Base-by-base conservation (phyloP, 208 protist genomes). In the Blechomonas ayalai region DNA sequence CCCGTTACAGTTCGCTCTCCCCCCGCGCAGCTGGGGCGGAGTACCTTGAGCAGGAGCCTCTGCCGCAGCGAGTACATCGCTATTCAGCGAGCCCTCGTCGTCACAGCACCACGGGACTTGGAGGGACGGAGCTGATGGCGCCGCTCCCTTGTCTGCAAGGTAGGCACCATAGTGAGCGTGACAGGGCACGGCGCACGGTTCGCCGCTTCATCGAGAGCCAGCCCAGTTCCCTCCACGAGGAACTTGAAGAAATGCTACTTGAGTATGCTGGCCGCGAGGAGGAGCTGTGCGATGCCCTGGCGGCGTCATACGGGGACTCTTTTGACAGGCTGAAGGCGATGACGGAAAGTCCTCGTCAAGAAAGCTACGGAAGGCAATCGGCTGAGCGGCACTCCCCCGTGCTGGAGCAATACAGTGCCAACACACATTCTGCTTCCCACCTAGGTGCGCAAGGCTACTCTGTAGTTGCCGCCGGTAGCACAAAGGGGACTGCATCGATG, bases 41-140 rank as follows among this genome's bases (percentile, higher is more conserved):
- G 16, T 6, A 10, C 16, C 9, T 2, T 5, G 25, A 58, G 22
- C 15, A 33, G 29, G 51, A 49, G 40, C 28, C 39, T 4, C 16
- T 65, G 29, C 20, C 27, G 10, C 27, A 52, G 42, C 36, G 41
- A 12, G 49, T 55, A 25, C 46, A 39, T 27, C 49, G 49, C 41
- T 52, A 56, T 49, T 52, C 58, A 5, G 25, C 37, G 10, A 48
- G 39, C 31, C 52, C 52, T 4, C 37, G 24, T 16, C 58, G 58
- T 33, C n/a, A 52, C n/a, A 20, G 24, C 4, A 23, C 7, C 7
- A 22, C 32, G 18, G 32, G 47, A 24, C 31, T 91, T n/a, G 78
- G 71, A 15, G 82, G 82, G 10, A 80, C 74, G 1, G 82, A 91
- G 59, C 57, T 91, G 52, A 38, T 87, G 41, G 47, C 82, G 15